These are phyloP conservation scores for Mycena sp. DNA, from an alignment of 1,284 basidiomycete species.

Conservation along the genomic window DNA sequence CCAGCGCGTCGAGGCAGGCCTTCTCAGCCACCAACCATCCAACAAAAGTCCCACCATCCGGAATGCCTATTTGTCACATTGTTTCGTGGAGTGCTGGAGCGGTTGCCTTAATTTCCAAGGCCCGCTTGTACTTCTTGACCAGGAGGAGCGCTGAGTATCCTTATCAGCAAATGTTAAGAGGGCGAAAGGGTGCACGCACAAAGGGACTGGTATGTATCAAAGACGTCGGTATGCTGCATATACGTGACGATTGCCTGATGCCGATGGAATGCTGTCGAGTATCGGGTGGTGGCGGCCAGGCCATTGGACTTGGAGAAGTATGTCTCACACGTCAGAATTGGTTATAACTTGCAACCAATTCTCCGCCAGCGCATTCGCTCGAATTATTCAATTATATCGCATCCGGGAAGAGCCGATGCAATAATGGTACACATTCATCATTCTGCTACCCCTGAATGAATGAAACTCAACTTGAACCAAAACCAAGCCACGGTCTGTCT, in stretches of 20 bases:
- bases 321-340: too few species aligned
- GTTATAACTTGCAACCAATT: too few species aligned
- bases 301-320: constrained; percentile 34
- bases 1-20: constrained; percentile 30
- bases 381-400: too few species aligned
- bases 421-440: too few species aligned
- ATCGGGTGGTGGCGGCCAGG: constrained; percentile 27
- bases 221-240: constrained; percentile 7
- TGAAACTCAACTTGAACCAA: too few species aligned
- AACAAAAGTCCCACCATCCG: neutral
- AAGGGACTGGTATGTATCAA: constrained; percentile 7
- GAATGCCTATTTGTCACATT: neutral
- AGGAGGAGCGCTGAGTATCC: neutral
- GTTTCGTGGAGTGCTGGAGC: neutral
- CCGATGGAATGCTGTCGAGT: constrained; percentile 30
- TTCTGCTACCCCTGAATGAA: too few species aligned
- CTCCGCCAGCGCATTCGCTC: too few species aligned
- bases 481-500: too few species aligned
- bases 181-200: neutral
- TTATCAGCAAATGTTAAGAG: too few species aligned
- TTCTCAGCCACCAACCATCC: constrained; percentile 34
- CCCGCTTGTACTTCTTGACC: neutral
- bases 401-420: too few species aligned
- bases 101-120: neutral
- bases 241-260: constrained; percentile 30